Percentiles rank a stretch among this genome's conserved stretches.
Evolutionary conservation across 306 rosid species (phyloP).

Genomic region (Crotalaria pallida): DNA sequence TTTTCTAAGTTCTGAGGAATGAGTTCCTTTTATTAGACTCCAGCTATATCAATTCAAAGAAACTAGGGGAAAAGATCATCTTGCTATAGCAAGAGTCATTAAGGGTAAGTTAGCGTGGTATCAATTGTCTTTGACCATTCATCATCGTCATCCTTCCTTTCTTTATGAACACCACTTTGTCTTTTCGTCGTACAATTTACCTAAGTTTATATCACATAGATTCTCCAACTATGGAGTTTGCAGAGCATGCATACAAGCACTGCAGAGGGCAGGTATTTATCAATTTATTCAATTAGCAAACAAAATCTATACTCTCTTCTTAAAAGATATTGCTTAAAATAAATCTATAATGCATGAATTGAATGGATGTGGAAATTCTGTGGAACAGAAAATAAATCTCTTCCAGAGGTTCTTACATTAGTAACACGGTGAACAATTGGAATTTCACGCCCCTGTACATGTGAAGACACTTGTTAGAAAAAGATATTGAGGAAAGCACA

Average conservation of each 20-base stretch:
- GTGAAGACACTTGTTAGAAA: conserved; percentile 15
- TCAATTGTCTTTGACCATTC: not conserved
- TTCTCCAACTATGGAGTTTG: not conserved
- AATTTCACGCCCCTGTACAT: conserved; percentile 58
- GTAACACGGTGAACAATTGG: conserved; percentile 84
- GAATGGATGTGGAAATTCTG: not conserved
- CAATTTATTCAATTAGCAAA: not conserved
- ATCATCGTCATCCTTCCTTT: not conserved
- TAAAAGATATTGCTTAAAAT: not conserved
- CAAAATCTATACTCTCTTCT: not conserved
- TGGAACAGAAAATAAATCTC: not conserved
- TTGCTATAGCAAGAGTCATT: not conserved
- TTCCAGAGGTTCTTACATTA: conserved; percentile 38
- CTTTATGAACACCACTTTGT: not conserved
- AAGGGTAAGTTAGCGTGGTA: too few species aligned
- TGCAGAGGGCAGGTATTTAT: not conserved
- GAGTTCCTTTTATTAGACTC: not conserved
- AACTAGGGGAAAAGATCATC: not conserved
- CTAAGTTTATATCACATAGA: not conserved
- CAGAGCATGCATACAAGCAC: not conserved
- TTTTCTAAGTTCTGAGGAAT: not conserved
- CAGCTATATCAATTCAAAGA: not conserved
- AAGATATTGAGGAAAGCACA: not conserved
- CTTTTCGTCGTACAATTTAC: not conserved
- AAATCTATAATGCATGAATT: not conserved